These are phyloP conservation scores for Fusarium sp. DNA, from an alignment of 2,329 filamentous ascomycete genomes.

Conservation along the genomic window DNA sequence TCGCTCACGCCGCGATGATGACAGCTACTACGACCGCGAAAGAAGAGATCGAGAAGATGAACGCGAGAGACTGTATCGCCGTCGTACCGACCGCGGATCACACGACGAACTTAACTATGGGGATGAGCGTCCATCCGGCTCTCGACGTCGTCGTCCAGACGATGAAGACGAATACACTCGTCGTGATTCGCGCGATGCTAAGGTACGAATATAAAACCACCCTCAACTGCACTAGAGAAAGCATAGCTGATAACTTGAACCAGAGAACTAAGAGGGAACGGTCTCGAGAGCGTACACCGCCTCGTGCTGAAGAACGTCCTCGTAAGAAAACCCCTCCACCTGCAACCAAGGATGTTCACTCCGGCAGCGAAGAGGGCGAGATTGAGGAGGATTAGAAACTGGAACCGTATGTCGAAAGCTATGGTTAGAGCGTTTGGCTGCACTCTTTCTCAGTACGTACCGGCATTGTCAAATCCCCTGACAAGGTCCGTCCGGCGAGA, in stretches of 20 bases:
- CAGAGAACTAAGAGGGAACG: slow-evolving; percentile 69
- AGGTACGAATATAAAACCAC: slow-evolving; percentile 58
- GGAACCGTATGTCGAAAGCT: slow-evolving; percentile 2
- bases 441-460: slow-evolving; percentile 43
- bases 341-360: slow-evolving; percentile 63
- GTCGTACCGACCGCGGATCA: slow-evolving; percentile 78
- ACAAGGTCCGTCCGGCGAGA: slow-evolving; percentile 41
- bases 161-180: slow-evolving; percentile 77
- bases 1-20: slow-evolving; percentile 69
- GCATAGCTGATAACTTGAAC: slow-evolving; percentile 43
- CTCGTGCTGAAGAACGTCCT: slow-evolving; percentile 62
- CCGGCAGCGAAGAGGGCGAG: slow-evolving; percentile 95
- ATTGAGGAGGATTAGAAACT: slow-evolving; percentile 80
- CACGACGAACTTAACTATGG: slow-evolving; percentile 94
- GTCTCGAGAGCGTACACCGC: slow-evolving; percentile 69
- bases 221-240: neutral
- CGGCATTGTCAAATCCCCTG: slow-evolving; percentile 40
- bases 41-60: slow-evolving; percentile 89
- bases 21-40: slow-evolving; percentile 83
- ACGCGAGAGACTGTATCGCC: slow-evolving; percentile 86
- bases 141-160: slow-evolving; percentile 81
- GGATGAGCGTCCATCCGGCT: slow-evolving; percentile 72
- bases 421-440: slow-evolving; percentile 13
- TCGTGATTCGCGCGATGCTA: slow-evolving; percentile 73
- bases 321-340: slow-evolving; percentile 66